phyloP scores from a whole-genome alignment of 352 stramenopile genomes.

The Pythium guiyangense region DNA sequence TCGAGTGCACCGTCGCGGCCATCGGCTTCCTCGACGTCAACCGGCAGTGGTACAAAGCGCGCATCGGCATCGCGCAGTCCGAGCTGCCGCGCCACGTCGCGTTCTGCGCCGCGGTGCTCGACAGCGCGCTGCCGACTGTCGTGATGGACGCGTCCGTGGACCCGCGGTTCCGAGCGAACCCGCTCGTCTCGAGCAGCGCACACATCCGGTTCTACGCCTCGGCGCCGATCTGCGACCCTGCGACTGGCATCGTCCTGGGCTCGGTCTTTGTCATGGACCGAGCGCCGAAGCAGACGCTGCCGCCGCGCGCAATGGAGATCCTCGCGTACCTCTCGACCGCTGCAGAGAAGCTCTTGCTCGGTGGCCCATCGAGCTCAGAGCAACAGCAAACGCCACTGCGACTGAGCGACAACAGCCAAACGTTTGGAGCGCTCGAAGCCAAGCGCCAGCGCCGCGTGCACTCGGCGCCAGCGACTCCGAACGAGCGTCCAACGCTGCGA shows the following conservation, averaged over 20 bases:
- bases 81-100: constrained; percentile 57
- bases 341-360: constrained; percentile 41
- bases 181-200: constrained; percentile 82
- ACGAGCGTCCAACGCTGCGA: background rate
- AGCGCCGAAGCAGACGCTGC: constrained; percentile 40
- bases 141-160: constrained; percentile 85
- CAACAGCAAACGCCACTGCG: background rate
- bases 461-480: constrained; percentile 15
- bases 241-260: constrained; percentile 51
- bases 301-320: constrained; percentile 53
- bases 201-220: constrained; percentile 93
- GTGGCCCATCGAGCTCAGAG: background rate
- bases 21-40: constrained; percentile 60
- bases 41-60: constrained; percentile 71
- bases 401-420: background rate
- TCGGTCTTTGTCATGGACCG: constrained; percentile 84
- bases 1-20: constrained; percentile 56
- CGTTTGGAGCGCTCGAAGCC: background rate
- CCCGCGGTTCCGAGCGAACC: constrained; percentile 78
- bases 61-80: constrained; percentile 59
- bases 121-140: constrained; percentile 46
- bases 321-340: constrained; percentile 57
- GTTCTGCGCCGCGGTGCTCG: constrained; percentile 58
- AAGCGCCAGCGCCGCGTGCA: constrained; percentile 20
- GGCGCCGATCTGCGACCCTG: constrained; percentile 59